phyloP scores from a whole-genome alignment of 2,329 filamentous ascomycete genomes.

The Sporothrix brasiliensis region DNA sequence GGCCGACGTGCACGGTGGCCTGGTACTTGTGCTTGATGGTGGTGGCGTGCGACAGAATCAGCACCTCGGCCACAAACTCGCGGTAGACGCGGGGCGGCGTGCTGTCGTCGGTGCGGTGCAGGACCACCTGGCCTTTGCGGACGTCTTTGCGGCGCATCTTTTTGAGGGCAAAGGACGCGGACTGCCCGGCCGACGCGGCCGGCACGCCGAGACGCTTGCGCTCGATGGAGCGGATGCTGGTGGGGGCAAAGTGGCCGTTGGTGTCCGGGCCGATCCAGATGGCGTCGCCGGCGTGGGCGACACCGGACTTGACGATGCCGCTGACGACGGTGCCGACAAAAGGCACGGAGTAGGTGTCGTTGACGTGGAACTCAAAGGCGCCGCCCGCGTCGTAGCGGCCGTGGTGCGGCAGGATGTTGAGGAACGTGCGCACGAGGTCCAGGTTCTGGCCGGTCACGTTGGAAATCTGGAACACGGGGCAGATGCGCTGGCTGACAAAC shows the following conservation, averaged over 20 bases:
- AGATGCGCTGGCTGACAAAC: conserved; percentile 93
- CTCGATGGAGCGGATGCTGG: conserved; percentile 88
- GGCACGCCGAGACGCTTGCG: conserved; percentile 89
- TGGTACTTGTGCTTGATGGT: conserved; percentile 98
- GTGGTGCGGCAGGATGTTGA: conserved; percentile 94
- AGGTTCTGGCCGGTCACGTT: conserved; percentile 94
- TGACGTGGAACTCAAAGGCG: conserved; percentile 92
- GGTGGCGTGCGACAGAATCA: conserved; percentile 93
- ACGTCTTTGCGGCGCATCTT: conserved; percentile 88
- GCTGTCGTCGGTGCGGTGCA: conserved; percentile 77
- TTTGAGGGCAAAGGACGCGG: conserved; percentile 86
- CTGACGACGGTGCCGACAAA: conserved; percentile 96
- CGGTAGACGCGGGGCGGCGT: conserved; percentile 66
- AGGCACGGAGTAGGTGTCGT: conserved; percentile 96
- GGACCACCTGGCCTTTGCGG: conserved; percentile 95
- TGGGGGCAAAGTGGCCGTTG: conserved; percentile 84
- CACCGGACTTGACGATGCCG: conserved; percentile 85
- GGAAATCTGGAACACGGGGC: conserved; percentile 95
- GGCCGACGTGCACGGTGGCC: conserved; percentile 95
- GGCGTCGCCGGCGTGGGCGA: conserved; percentile 86
- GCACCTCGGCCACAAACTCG: conserved; percentile 82
- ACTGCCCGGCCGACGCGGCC: conserved; percentile 86
- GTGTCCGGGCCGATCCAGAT: conserved; percentile 89
- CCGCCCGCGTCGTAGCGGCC: conserved; percentile 87
- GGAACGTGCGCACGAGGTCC: conserved; percentile 85